These are phyloP conservation scores for Ganoderma boninense DNA, from an alignment of 1,284 basidiomycete species.

Conservation along the genomic window DNA sequence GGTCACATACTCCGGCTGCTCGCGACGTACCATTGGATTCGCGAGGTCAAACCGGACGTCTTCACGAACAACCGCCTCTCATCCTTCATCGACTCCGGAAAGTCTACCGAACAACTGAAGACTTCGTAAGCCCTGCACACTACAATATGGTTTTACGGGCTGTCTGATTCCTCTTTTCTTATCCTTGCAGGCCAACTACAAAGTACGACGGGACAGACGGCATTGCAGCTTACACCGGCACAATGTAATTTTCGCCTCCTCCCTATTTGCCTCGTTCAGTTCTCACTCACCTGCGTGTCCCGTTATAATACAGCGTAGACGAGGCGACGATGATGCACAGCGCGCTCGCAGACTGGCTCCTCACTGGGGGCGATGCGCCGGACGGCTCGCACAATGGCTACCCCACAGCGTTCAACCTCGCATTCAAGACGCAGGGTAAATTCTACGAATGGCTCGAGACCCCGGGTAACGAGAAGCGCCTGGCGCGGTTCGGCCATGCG, in stretches of 20 bases:
- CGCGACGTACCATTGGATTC: slow-evolving; percentile 74
- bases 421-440: slow-evolving; percentile 40
- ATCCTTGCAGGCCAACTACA: slow-evolving; percentile 15
- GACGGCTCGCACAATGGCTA: slow-evolving; percentile 15
- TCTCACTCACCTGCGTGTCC: neutral
- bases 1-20: slow-evolving; percentile 73
- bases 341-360: slow-evolving; percentile 22
- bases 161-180: neutral
- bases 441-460: slow-evolving; percentile 30
- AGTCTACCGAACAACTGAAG: slow-evolving; percentile 49
- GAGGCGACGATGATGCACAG: slow-evolving; percentile 24
- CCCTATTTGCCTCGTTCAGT: neutral
- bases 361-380: slow-evolving; percentile 3
- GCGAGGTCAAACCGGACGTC: slow-evolving; percentile 68
- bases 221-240: slow-evolving; percentile 24
- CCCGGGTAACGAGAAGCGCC: slow-evolving; percentile 24
- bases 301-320: slow-evolving; percentile 10
- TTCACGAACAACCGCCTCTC: slow-evolving; percentile 75
- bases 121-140: slow-evolving; percentile 37
- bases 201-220: slow-evolving; percentile 32
- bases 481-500: slow-evolving; percentile 27
- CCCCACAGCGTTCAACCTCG: slow-evolving; percentile 17
- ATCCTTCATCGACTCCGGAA: slow-evolving; percentile 70
- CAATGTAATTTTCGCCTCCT: slow-evolving; percentile 7
- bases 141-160: slow-evolving; percentile 40